A percentile compares a stretch with the other conserved stretches of the same genome.
These are phyloP conservation scores for Kodamaea plutei DNA, from an alignment of 1,139 yeast genomes.

Conservation along the genomic window DNA sequence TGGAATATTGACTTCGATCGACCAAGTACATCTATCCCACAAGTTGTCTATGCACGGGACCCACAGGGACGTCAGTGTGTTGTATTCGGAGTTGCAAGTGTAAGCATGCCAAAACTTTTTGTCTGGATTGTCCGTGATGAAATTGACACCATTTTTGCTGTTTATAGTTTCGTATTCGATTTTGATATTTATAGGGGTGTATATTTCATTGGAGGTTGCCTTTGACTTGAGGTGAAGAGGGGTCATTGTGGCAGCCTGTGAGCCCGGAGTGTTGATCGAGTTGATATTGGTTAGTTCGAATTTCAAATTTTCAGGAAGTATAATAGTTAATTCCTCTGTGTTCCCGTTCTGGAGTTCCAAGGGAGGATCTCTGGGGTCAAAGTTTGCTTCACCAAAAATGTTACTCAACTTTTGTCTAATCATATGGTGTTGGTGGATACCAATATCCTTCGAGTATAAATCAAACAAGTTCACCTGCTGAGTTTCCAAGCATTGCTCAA, in stretches of 20 bases:
- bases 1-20: slow-evolving; percentile 77
- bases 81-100: slow-evolving; percentile 74
- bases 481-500: slow-evolving; percentile 20
- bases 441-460: slow-evolving; percentile 39
- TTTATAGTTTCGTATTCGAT: slow-evolving; percentile 65
- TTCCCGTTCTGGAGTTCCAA: slow-evolving; percentile 30
- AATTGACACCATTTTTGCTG: slow-evolving; percentile 73
- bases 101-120: slow-evolving; percentile 72
- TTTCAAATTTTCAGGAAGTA: slow-evolving; percentile 68
- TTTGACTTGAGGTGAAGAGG: slow-evolving; percentile 38
- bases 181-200: slow-evolving; percentile 68
- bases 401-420: slow-evolving; percentile 61
- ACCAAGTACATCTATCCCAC: slow-evolving; percentile 93
- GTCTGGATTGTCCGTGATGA: slow-evolving; percentile 50
- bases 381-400: slow-evolving; percentile 51
- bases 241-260: slow-evolving; percentile 34
- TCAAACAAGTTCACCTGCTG: slow-evolving; percentile 36
- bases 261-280: slow-evolving; percentile 41
- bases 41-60: slow-evolving; percentile 91
- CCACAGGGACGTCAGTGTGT: slow-evolving; percentile 89
- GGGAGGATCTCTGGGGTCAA: slow-evolving; percentile 25
- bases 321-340: slow-evolving; percentile 68
- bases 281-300: slow-evolving; percentile 56
- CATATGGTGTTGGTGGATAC: slow-evolving; percentile 59
- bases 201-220: slow-evolving; percentile 38